These are phyloP conservation scores for Fusarium verrucosum DNA, from an alignment of 2,329 filamentous ascomycete species.

Conservation along the genomic window DNA sequence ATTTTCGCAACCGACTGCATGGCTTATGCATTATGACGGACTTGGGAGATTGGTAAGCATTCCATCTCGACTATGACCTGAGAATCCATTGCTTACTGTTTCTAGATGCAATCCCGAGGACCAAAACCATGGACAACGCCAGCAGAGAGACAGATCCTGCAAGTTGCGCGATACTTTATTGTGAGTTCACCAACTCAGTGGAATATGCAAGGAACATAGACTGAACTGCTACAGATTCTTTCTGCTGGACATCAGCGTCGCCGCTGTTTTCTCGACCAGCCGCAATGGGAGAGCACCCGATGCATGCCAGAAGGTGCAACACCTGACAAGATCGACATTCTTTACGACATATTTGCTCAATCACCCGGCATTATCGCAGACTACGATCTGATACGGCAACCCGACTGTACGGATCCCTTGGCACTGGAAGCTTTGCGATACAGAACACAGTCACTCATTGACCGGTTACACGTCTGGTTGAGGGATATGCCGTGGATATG, in stretches of 20 bases:
- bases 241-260: constrained; percentile 25
- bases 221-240: constrained; percentile 11
- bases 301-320: background rate
- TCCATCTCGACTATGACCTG: accelerated
- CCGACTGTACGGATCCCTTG: background rate
- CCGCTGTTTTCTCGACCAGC: constrained; percentile 18
- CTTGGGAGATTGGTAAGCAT: constrained; percentile 12
- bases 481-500: constrained; percentile 4
- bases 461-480: constrained; percentile 8
- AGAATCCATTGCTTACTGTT: background rate
- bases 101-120: constrained; percentile 20
- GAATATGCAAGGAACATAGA: accelerated
- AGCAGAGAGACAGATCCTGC: constrained; percentile 14
- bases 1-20: constrained; percentile 20
- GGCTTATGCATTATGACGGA: constrained; percentile 27
- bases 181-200: background rate
- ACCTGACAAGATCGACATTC: background rate
- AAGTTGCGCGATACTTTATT: constrained; percentile 8
- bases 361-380: constrained; percentile 4
- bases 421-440: background rate
- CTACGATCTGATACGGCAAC: background rate
- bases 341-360: constrained; percentile 17
- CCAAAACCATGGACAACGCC: background rate
- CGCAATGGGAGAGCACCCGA: constrained; percentile 13
- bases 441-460: background rate